Percentiles rank a stretch among this genome's conserved stretches.
phyloP scores from a whole-genome alignment of 805 yeast genomes.

The Naumovozyma dairenensis region DNA sequence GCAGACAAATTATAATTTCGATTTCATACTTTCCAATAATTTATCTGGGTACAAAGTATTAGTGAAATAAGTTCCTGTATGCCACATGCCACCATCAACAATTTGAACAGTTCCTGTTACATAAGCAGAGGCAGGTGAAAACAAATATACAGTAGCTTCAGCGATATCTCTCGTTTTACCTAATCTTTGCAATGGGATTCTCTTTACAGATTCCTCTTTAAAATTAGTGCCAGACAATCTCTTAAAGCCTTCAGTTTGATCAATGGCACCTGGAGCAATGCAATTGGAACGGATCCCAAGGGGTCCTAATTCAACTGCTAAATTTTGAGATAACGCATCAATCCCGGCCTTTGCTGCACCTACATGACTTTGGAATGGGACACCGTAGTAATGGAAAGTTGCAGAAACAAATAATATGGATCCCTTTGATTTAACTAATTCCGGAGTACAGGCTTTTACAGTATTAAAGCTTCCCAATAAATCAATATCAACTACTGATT shows the following conservation, averaged over 20 bases:
- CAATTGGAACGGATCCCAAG: conserved; percentile 74
- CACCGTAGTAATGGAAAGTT: conserved; percentile 81
- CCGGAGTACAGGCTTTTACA: conserved; percentile 66
- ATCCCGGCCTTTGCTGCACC: conserved; percentile 95
- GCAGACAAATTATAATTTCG: conserved; percentile 27
- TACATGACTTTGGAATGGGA: conserved; percentile 82
- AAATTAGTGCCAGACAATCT: conserved; percentile 43
- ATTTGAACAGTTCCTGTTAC: conserved; percentile 69
- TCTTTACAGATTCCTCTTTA: conserved; percentile 32
- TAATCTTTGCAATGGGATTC: conserved; percentile 48
- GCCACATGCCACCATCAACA: conserved; percentile 93
- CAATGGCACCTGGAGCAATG: conserved; percentile 89
- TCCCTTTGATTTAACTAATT: conserved; percentile 60
- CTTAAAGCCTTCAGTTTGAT: conserved; percentile 74
- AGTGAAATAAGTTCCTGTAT: conserved; percentile 41
- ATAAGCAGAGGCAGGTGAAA: conserved; percentile 73
- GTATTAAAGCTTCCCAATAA: conserved; percentile 84
- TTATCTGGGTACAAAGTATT: conserved; percentile 37
- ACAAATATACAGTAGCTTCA: conserved; percentile 71
- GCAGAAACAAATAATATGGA: conserved; percentile 72
- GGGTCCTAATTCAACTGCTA: conserved; percentile 90
- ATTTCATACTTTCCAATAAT: conserved; percentile 27
- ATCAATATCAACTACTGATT: conserved; percentile 79
- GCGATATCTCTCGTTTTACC: conserved; percentile 78
- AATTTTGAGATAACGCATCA: conserved; percentile 73